Base-by-base conservation (phyloP, 768 basidiomycete genomes). In the Russula emetica region DNA sequence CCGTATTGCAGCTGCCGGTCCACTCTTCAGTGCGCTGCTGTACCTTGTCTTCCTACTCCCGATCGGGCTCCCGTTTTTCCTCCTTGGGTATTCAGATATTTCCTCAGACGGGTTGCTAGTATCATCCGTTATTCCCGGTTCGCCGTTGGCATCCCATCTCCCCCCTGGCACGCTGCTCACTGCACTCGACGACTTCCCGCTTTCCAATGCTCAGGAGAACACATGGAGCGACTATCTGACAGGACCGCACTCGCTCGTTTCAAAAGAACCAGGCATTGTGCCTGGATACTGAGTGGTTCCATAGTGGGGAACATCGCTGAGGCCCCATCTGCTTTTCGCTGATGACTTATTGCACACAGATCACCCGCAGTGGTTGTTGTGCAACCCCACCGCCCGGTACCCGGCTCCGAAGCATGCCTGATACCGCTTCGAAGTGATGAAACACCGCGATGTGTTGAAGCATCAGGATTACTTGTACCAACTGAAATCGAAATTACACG, bases 21-120 rank as follows among this genome's bases (percentile, higher is more conserved):
- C 90, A 20, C 88, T 85, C 67, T 89, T 94, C 73, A 95, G 94
- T 70, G 71, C 92, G 13, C 62, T 85, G 5, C 77, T 86, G 44
- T 87, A 81, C 77, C 71, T 79, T 53, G 32, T 83, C 8, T 74
- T 88, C 20, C 74, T 74, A 61, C 42, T 75, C 13, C 63, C 61
- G 1, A 32, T 72, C 13, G 64, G 55, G 9, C 24, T 11, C 22
- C 13, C 54, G 14, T 44, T 70, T 30, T 71, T 68, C 66, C 28
- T 64, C 14, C 8, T 78, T 20, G 81, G 79, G 5, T 93, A 89
- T 71, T 73, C 69, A 24, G 83, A 92, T 70, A 65, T 85, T 8
- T 78, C 80, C 1, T 59, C 70, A 9, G 61, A 76, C 1, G 91
- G 89, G 1, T 76, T 78, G 59, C 78, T 85, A 5, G 83, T 92